A percentile compares a stretch with the other conserved stretches of the same genome.
Evolutionary conservation across 257 asterid species (phyloP).

Genomic region (Phtheirospermum japonicum): DNA sequence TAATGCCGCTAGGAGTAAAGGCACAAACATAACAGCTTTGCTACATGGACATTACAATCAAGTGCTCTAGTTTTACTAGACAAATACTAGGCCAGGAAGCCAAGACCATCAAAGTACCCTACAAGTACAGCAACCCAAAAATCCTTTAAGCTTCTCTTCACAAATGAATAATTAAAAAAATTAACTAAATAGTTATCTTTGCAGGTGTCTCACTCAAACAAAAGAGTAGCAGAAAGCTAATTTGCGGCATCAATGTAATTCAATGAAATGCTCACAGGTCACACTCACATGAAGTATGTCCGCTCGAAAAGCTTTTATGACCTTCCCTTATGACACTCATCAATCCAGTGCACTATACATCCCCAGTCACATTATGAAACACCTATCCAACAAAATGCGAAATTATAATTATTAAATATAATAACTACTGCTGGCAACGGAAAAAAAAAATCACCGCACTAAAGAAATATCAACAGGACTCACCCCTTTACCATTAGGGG

Average conservation of each 20-base stretch:
- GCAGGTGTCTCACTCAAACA: not conserved
- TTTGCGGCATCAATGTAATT: slow-evolving; percentile 9
- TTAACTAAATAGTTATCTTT: not conserved
- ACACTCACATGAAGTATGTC: slow-evolving; percentile 89
- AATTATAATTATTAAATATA: slow-evolving; percentile 26
- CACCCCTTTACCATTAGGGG: slow-evolving; percentile 88
- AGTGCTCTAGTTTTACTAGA: slow-evolving; percentile 63
- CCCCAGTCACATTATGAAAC: slow-evolving; percentile 67
- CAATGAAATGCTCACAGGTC: slow-evolving; percentile 14
- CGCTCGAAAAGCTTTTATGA: slow-evolving; percentile 94
- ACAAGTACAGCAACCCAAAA: slow-evolving; percentile 28
- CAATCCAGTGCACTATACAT: slow-evolving; percentile 79
- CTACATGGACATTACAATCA: slow-evolving; percentile 73
- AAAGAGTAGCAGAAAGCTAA: not conserved
- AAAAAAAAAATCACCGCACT: not conserved
- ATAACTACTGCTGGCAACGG: slow-evolving; percentile 5
- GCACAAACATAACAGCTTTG: slow-evolving; percentile 64
- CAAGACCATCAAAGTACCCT: slow-evolving; percentile 95
- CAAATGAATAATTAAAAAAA: not conserved
- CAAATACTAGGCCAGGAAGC: slow-evolving; percentile 77
- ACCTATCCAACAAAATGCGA: slow-evolving; percentile 42
- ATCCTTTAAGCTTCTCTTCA: slow-evolving; percentile 20
- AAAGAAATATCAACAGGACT: slow-evolving; percentile 29
- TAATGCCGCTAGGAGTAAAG: slow-evolving; percentile 72
- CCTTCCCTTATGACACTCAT: slow-evolving; percentile 78